Evolutionary conservation across 768 basidiomycete species (phyloP).

Genomic region (Termitomyces eurrhizus): DNA sequence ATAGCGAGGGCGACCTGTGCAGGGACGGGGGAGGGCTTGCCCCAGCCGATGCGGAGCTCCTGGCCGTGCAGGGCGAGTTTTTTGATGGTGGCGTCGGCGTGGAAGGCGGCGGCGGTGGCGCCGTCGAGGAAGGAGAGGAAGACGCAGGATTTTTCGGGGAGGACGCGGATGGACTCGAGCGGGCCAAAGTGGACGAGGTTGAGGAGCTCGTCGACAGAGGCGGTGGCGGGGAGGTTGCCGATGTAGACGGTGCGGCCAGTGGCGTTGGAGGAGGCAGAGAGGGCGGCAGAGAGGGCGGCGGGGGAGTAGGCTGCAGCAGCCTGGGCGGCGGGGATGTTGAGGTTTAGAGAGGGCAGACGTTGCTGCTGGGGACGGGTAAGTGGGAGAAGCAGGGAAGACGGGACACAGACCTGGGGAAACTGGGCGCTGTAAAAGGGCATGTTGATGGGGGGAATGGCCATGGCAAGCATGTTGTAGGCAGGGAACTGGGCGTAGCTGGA

Average conservation of each 20-base stretch:
- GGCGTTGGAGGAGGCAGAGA: constrained; percentile 60
- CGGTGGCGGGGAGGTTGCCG: constrained; percentile 91
- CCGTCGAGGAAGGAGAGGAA: constrained; percentile 98
- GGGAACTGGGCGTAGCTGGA: constrained; percentile 54
- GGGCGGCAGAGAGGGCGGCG: constrained; percentile 69
- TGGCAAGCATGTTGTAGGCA: constrained; percentile 75
- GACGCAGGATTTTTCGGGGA: constrained; percentile 96
- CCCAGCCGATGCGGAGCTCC: constrained; percentile 99
- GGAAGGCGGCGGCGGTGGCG: constrained; percentile 91
- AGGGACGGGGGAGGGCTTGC: constrained; percentile 88
- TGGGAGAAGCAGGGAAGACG: not conserved
- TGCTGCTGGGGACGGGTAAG: constrained; percentile 30
- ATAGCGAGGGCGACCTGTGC: constrained; percentile 85
- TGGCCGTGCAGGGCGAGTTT: constrained; percentile 91
- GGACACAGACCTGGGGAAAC: not conserved
- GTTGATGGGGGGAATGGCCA: constrained; percentile 73
- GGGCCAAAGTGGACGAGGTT: constrained; percentile 98
- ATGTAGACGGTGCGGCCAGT: constrained; percentile 94
- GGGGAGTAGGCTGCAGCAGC: constrained; percentile 66
- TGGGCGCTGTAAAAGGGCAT: constrained; percentile 72
- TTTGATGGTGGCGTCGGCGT: constrained; percentile 94
- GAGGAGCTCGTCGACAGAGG: constrained; percentile 95
- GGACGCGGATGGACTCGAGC: constrained; percentile 88
- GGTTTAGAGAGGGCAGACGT: constrained; percentile 61
- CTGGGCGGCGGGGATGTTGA: constrained; percentile 68